Evolutionary conservation across 2,329 filamentous ascomycete genomes (phyloP).

Genomic region (Scedosporium aurantiacum): DNA sequence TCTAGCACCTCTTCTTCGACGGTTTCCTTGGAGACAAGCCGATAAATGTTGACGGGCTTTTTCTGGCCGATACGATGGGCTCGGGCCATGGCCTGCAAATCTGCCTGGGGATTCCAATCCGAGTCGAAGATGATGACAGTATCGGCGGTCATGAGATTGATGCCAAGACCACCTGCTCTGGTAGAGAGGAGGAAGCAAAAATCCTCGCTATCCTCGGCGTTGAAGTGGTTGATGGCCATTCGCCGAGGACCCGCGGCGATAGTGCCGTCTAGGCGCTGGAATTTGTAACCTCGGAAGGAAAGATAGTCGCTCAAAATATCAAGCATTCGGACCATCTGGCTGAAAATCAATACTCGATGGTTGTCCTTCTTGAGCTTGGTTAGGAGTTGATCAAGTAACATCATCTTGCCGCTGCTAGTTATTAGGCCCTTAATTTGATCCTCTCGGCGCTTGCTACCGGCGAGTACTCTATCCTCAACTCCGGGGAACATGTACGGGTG

Average conservation of each 20-base stretch:
- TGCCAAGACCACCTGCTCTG: conserved; percentile 90
- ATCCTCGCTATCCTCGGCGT: conserved; percentile 88
- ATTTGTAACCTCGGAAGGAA: conserved; percentile 84
- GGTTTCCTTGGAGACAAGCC: conserved; percentile 93
- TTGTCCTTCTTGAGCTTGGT: conserved; percentile 87
- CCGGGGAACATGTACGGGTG: conserved; percentile 97
- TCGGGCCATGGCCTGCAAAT: conserved; percentile 95
- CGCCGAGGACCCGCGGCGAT: conserved; percentile 80
- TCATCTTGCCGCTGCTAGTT: conserved; percentile 98
- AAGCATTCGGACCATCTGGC: conserved; percentile 98
- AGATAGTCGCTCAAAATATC: conserved; percentile 94
- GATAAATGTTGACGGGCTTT: conserved; percentile 89
- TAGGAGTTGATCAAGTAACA: conserved; percentile 91
- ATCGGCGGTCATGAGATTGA: conserved; percentile 97
- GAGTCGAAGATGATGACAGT: conserved; percentile 97
- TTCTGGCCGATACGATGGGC: conserved; percentile 97
- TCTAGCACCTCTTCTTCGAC: conserved; percentile 97
- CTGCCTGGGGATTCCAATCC: conserved; percentile 97
- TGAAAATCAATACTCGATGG: conserved; percentile 95
- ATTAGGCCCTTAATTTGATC: conserved; percentile 88
- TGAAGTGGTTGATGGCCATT: conserved; percentile 96
- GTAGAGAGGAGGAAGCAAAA: conserved; percentile 96
- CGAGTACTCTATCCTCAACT: conserved; percentile 80
- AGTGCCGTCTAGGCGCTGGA: conserved; percentile 89
- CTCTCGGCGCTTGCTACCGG: conserved; percentile 69